phyloP scores from a whole-genome alignment of 2,329 filamentous ascomycete species.

The Cytospora schulzeri region DNA sequence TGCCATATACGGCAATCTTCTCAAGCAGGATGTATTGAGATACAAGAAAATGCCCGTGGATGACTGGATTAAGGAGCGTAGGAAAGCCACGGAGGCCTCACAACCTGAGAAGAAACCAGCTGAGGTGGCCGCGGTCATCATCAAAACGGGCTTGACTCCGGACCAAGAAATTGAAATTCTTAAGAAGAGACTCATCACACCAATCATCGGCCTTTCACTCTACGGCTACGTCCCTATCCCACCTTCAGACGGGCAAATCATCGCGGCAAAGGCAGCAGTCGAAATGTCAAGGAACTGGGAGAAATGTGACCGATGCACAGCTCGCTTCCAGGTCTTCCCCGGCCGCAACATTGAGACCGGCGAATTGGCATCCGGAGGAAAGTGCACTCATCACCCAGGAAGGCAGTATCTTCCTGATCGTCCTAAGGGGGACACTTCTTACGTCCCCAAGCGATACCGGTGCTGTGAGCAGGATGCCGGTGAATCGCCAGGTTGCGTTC shows the following conservation, averaged over 20 bases:
- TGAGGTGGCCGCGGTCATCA: slow-evolving; percentile 46
- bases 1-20: slow-evolving; percentile 76
- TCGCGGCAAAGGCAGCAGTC: slow-evolving; percentile 65
- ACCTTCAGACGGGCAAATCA: slow-evolving; percentile 68
- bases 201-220: slow-evolving; percentile 62
- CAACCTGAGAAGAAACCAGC: slow-evolving; percentile 37
- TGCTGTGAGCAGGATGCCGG: slow-evolving; percentile 81
- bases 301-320: slow-evolving; percentile 81
- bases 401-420: slow-evolving; percentile 63
- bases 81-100: slow-evolving; percentile 39
- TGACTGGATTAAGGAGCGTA: slow-evolving; percentile 70
- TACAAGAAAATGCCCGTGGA: slow-evolving; percentile 74
- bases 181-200: slow-evolving; percentile 59
- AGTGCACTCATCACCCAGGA: slow-evolving; percentile 80
- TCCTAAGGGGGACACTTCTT: slow-evolving; percentile 58
- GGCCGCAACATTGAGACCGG: slow-evolving; percentile 78
- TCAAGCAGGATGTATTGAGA: slow-evolving; percentile 77
- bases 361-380: slow-evolving; percentile 73
- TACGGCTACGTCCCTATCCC: slow-evolving; percentile 75
- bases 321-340: slow-evolving; percentile 89
- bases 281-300: slow-evolving; percentile 76
- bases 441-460: slow-evolving; percentile 64
- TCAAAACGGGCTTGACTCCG: slow-evolving; percentile 70
- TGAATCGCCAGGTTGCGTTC: slow-evolving; percentile 73
- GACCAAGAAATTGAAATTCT: slow-evolving; percentile 70